phyloP scores from a whole-genome alignment of 2,329 filamentous ascomycete species.

The Hymenoscyphus repandus region DNA sequence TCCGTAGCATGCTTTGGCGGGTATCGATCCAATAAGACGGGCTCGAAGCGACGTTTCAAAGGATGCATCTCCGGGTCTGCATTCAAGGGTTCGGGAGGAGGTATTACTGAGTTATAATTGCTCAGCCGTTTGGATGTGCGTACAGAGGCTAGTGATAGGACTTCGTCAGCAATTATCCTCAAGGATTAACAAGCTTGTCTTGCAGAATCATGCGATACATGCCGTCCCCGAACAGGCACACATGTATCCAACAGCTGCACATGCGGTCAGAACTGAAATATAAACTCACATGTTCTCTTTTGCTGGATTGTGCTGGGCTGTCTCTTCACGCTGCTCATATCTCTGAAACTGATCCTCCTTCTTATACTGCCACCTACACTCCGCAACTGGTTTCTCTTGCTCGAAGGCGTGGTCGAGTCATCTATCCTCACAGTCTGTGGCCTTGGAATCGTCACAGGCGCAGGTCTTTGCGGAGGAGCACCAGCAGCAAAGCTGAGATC shows the following conservation, averaged over 20 bases:
- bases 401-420: constrained; percentile 27
- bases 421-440: constrained; percentile 79
- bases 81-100: constrained; percentile 84
- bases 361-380: constrained; percentile 77
- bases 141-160: constrained; percentile 49
- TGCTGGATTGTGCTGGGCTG: constrained; percentile 63
- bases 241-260: background rate
- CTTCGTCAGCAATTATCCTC: constrained; percentile 8
- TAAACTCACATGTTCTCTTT: constrained; percentile 59
- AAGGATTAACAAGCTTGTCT: constrained; percentile 4
- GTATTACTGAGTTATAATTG: constrained; percentile 98
- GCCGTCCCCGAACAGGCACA: background rate
- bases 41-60: constrained; percentile 87
- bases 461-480: constrained; percentile 58
- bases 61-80: constrained; percentile 92
- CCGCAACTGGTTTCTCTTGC: constrained; percentile 40
- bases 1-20: constrained; percentile 78
- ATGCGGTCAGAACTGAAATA: constrained; percentile 4
- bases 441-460: constrained; percentile 70
- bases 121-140: constrained; percentile 85
- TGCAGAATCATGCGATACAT: background rate
- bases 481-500: constrained; percentile 87
- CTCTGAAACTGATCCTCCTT: constrained; percentile 84
- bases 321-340: constrained; percentile 92
- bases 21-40: constrained; percentile 91